phyloP scores from a whole-genome alignment of 768 basidiomycete species.

The Leccinum sublutescens region DNA sequence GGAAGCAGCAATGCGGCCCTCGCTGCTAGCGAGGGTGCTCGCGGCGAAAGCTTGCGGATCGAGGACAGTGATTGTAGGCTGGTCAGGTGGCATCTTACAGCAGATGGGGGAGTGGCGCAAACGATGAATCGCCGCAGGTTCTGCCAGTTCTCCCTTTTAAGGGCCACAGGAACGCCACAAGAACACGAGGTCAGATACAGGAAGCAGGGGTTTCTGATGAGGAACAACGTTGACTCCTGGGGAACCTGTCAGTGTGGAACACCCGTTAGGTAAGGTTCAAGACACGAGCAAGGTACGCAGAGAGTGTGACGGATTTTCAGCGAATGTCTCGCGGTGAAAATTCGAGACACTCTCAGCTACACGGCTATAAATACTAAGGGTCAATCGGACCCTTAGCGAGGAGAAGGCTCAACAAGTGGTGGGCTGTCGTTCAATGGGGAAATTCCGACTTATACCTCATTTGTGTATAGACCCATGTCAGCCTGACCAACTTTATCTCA shows the following conservation, averaged over 20 bases:
- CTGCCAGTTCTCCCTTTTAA: not conserved
- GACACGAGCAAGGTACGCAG: not conserved
- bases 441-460: no score
- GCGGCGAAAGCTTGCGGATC: conserved; percentile 20
- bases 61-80: conserved; percentile 6
- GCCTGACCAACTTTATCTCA: no score
- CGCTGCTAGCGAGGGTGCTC: conserved; percentile 14
- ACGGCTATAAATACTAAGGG: no score
- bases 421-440: no score
- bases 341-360: not conserved
- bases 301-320: not conserved
- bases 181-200: not conserved
- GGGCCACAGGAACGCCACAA: not conserved
- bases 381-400: no score
- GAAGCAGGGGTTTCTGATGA: conserved; percentile 3
- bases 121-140: not conserved
- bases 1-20: conserved; percentile 18
- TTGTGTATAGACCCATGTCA: no score
- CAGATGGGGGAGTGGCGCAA: not conserved
- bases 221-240: not conserved
- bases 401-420: no score
- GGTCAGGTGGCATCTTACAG: conserved; percentile 2
- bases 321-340: not conserved
- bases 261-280: not conserved
- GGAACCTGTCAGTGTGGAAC: not conserved